Percentiles rank a stretch among this genome's conserved stretches.
Conservation (phyloP, 2,329 filamentous ascomycete species). For the Stylonectria norvegica region DNA sequence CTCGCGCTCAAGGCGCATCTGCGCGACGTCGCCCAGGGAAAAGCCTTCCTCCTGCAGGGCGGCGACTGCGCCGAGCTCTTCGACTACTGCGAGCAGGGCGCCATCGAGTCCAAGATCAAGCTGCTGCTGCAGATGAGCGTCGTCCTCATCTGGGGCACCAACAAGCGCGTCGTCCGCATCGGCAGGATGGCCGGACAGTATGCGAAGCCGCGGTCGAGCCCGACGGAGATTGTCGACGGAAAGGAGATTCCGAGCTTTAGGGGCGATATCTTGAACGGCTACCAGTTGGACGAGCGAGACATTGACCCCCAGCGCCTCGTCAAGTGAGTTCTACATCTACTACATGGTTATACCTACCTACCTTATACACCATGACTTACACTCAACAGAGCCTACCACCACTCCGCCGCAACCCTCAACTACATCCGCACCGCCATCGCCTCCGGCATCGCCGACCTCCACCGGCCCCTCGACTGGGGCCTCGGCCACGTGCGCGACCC, state of each 20-base stretch:
- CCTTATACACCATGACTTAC: conserved; percentile 36
- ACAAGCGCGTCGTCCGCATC: conserved; percentile 84
- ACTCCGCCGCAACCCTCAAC: conserved; percentile 92
- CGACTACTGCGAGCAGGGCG: conserved; percentile 85
- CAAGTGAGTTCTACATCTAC: conserved; percentile 48
- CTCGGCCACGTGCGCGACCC: conserved; percentile 87
- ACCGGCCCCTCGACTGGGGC: conserved; percentile 91
- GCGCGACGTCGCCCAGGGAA: conserved; percentile 81
- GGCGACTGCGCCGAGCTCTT: conserved; percentile 98
- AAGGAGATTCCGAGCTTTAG: conserved; percentile 84
- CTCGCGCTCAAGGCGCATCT: conserved; percentile 73
- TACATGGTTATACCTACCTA: neutral
- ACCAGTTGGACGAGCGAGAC: conserved; percentile 66
- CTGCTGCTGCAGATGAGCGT: conserved; percentile 95
- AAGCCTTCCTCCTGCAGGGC: conserved; percentile 91
- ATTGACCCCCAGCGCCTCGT: conserved; percentile 84
- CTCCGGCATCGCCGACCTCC: conserved; percentile 88
- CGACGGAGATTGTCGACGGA: conserved; percentile 77
- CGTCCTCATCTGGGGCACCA: conserved; percentile 84
- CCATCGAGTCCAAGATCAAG: conserved; percentile 96
- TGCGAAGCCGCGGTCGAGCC: conserved; percentile 88
- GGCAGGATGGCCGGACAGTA: conserved; percentile 97
- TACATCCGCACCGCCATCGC: conserved; percentile 81
- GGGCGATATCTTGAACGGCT: conserved; percentile 94
- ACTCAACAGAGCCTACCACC: conserved; percentile 98